These are phyloP conservation scores for Suillus luteus DNA, from an alignment of 768 basidiomycete genomes.

Conservation along the genomic window DNA sequence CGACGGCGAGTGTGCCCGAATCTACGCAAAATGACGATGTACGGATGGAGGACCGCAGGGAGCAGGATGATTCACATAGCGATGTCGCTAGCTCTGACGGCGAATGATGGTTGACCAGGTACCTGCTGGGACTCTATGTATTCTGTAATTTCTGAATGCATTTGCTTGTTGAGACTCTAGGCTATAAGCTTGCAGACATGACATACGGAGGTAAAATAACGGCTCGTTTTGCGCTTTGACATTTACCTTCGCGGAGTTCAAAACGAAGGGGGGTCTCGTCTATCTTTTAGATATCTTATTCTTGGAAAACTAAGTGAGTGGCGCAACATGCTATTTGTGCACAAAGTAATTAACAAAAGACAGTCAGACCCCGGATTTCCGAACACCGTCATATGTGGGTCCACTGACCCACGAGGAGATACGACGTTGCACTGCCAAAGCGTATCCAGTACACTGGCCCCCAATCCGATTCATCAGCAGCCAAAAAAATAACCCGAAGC, in stretches of 20 bases:
- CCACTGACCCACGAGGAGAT: slow-evolving; percentile 3
- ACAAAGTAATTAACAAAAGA: neutral
- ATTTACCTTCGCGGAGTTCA: neutral
- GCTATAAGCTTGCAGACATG: neutral
- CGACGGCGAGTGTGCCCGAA: slow-evolving; percentile 25
- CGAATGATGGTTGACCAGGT: slow-evolving; percentile 24
- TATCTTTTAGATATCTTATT: neutral
- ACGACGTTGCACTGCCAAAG: neutral
- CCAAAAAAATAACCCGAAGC: neutral
- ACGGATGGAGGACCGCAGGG: slow-evolving; percentile 23
- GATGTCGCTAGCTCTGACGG: slow-evolving; percentile 60
- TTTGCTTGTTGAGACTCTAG: neutral
- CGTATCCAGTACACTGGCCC: neutral
- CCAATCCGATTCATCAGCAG: neutral
- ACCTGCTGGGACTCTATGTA: slow-evolving; percentile 6
- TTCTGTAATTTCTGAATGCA: slow-evolving; percentile 10
- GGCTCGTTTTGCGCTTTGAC: neutral
- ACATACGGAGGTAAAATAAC: neutral
- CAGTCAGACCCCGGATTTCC: neutral
- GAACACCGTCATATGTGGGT: neutral
- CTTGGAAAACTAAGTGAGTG: neutral
- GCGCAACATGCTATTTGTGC: neutral
- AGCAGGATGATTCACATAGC: slow-evolving; percentile 41
- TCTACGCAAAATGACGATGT: slow-evolving; percentile 20
- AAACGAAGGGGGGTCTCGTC: neutral